Percentiles rank a stretch among this genome's conserved stretches.
Evolutionary conservation across 2,329 filamentous ascomycete genomes (phyloP).

Genomic region (Ilyonectria sp.): DNA sequence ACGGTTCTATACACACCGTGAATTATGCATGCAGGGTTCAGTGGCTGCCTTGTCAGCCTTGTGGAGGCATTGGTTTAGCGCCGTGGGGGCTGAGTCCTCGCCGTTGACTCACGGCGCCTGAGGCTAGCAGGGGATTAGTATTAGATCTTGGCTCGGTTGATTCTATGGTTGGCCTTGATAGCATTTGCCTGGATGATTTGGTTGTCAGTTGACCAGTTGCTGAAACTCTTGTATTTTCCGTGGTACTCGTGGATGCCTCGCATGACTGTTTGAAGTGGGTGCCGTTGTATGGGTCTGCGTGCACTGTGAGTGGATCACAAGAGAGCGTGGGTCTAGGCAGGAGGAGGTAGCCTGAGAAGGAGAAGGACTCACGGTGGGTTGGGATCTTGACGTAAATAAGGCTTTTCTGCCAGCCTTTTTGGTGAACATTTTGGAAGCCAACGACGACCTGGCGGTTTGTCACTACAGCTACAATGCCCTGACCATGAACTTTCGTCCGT

Average conservation of each 20-base stretch:
- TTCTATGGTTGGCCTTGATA: neutral
- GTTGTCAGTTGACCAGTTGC: neutral
- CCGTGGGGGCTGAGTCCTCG: slow-evolving; percentile 33
- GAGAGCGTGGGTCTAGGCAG: no score
- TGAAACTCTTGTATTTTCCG: no score
- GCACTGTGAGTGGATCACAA: neutral
- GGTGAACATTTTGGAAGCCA: no score
- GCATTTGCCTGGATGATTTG: neutral
- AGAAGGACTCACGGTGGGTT: no score
- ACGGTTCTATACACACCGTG: slow-evolving; percentile 18
- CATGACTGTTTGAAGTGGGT: neutral
- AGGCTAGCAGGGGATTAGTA: neutral
- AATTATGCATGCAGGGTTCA: neutral
- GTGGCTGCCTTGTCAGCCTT: slow-evolving; percentile 29
- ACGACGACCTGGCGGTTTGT: no score
- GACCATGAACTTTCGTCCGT: no score
- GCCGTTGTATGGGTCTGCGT: neutral
- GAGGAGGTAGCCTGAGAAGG: no score
- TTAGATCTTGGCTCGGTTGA: neutral
- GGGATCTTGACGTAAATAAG: no score
- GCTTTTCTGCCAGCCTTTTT: no score
- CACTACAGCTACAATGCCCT: no score
- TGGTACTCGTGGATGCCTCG: neutral
- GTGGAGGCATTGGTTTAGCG: slow-evolving; percentile 17
- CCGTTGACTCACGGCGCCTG: slow-evolving; percentile 43